phyloP scores from a whole-genome alignment of 2,329 filamentous ascomycete genomes.

The Venturiaceae sp. region DNA sequence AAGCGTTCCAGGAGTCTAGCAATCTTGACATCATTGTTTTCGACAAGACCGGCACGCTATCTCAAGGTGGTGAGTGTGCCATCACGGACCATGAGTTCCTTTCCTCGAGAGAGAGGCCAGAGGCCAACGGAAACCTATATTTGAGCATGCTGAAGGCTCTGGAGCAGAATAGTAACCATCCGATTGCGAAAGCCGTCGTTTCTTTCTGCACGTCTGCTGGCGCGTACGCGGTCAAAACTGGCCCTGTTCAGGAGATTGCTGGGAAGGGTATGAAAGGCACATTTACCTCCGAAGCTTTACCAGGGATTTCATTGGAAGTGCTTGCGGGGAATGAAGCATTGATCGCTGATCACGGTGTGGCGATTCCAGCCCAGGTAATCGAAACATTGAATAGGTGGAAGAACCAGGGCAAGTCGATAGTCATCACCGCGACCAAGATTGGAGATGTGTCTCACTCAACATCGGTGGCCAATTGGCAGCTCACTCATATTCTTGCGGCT shows the following conservation, averaged over 20 bases:
- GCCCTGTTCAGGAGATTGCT: constrained; percentile 33
- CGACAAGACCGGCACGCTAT: constrained; percentile 82
- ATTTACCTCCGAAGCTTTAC: constrained; percentile 26
- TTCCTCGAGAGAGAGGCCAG: constrained; percentile 23
- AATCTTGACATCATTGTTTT: constrained; percentile 71
- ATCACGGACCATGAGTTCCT: constrained; percentile 48
- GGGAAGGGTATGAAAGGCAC: constrained; percentile 60
- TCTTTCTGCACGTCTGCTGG: constrained; percentile 55
- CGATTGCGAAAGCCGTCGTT: constrained; percentile 61
- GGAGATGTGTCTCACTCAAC: constrained; percentile 8
- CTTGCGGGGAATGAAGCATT: constrained; percentile 65
- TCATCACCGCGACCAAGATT: constrained; percentile 22
- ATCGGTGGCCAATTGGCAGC: constrained; percentile 19
- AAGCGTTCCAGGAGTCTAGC: constrained; percentile 78
- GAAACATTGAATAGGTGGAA: constrained; percentile 25
- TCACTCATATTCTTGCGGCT: constrained; percentile 62
- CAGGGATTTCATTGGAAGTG: constrained; percentile 11
- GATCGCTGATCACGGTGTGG: constrained; percentile 38
- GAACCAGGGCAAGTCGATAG: constrained; percentile 29
- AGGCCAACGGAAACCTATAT: no score
- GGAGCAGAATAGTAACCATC: constrained; percentile 66
- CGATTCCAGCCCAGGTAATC: no score
- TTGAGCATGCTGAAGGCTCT: constrained; percentile 49
- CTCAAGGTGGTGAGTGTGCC: constrained; percentile 58
- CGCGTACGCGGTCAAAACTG: constrained; percentile 16